A percentile compares a stretch with the other conserved stretches of the same genome.
These are phyloP conservation scores for Dissoconium aciculare DNA, from an alignment of 2,329 filamentous ascomycete genomes.

Conservation along the genomic window DNA sequence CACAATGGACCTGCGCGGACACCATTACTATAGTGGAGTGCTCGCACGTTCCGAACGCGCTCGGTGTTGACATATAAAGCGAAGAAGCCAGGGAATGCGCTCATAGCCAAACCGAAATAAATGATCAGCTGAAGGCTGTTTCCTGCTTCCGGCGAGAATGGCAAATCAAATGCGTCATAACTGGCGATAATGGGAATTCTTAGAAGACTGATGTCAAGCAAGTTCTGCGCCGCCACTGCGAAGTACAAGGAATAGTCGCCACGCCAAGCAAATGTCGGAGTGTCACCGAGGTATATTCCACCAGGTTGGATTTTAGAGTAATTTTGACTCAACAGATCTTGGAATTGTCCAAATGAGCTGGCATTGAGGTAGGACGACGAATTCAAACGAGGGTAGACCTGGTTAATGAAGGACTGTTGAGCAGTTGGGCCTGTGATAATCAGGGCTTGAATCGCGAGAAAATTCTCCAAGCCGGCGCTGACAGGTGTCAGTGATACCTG, in stretches of 20 bases:
- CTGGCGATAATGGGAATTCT: conserved; percentile 55
- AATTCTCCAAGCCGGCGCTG: conserved; percentile 12
- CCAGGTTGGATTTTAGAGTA: conserved; percentile 58
- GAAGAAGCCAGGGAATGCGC: conserved; percentile 72
- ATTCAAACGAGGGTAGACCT: conserved; percentile 15
- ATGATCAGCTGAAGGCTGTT: conserved; percentile 63
- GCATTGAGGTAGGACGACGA: conserved; percentile 35
- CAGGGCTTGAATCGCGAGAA: conserved; percentile 10
- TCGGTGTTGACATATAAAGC: conserved; percentile 80
- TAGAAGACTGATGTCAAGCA: conserved; percentile 64
- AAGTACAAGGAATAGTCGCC: conserved; percentile 48
- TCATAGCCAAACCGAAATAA: conserved; percentile 68
- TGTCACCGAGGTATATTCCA: conserved; percentile 59
- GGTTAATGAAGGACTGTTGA: conserved; percentile 19
- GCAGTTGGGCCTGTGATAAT: conserved; percentile 30
- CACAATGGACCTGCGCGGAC: conserved; percentile 70
- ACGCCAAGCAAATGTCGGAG: conserved; percentile 55
- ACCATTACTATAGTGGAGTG: conserved; percentile 82
- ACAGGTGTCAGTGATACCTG: conserved; percentile 12
- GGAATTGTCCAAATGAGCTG: conserved; percentile 53
- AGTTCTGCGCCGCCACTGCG: conserved; percentile 71
- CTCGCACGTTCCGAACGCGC: conserved; percentile 61
- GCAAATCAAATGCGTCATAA: conserved; percentile 61
- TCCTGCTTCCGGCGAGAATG: conserved; percentile 53
- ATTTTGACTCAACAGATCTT: conserved; percentile 44